Evolutionary conservation across 2,329 filamentous ascomycete species (phyloP).

Genomic region (Teratosphaeria epicoccoides): DNA sequence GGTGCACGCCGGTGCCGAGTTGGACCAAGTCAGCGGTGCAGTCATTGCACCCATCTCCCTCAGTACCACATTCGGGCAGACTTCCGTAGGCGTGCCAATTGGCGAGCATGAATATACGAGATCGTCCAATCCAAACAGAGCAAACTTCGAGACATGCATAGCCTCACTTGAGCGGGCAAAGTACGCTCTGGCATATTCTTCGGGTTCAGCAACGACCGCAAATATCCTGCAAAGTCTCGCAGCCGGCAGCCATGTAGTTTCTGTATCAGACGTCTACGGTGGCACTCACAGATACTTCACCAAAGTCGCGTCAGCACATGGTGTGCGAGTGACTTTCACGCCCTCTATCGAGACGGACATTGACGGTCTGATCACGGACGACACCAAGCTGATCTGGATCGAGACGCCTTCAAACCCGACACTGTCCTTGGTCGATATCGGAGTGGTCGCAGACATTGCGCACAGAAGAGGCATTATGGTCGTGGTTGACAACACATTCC

Average conservation of each 20-base stretch:
- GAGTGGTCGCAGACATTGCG: constrained; percentile 69
- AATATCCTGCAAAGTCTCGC: constrained; percentile 88
- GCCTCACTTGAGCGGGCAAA: constrained; percentile 87
- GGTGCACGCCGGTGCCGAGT: constrained; percentile 83
- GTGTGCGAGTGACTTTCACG: constrained; percentile 88
- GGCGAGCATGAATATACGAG: constrained; percentile 89
- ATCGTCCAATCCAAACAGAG: constrained; percentile 86
- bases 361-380: constrained; percentile 67
- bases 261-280: constrained; percentile 94
- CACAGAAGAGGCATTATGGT: constrained; percentile 84
- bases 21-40: constrained; percentile 83
- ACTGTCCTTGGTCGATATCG: constrained; percentile 82
- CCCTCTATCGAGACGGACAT: constrained; percentile 86
- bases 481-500: constrained; percentile 98
- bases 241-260: constrained; percentile 84
- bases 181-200: constrained; percentile 88
- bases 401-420: constrained; percentile 93
- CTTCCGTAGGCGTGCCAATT: constrained; percentile 72
- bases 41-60: constrained; percentile 95
- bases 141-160: constrained; percentile 86
- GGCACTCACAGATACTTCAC: constrained; percentile 99
- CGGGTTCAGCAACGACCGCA: constrained; percentile 86
- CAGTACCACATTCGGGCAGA: constrained; percentile 93
- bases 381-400: constrained; percentile 96
- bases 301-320: constrained; percentile 88